phyloP scores from a whole-genome alignment of 2,329 filamentous ascomycete species.

The Exophiala sideris region DNA sequence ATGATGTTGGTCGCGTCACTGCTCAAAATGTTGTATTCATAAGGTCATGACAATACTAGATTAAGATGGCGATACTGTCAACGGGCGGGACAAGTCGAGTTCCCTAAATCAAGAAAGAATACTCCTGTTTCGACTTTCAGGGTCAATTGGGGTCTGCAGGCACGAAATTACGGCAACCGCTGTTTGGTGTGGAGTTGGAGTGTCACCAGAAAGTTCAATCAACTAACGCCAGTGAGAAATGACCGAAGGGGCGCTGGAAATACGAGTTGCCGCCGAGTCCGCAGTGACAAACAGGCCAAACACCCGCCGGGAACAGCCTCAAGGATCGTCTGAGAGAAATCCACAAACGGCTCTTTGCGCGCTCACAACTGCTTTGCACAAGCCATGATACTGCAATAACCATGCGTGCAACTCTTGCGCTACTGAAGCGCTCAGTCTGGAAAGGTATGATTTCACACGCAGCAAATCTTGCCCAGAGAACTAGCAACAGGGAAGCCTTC shows the following conservation, averaged over 20 bases:
- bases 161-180: constrained; percentile 5
- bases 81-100: not conserved
- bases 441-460: constrained; percentile 62
- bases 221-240: not conserved
- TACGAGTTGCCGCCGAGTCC: not conserved
- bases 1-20: not conserved
- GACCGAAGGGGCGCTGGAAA: not conserved
- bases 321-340: not conserved
- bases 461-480: not conserved
- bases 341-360: not conserved
- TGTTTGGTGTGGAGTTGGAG: not conserved
- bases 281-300: not conserved
- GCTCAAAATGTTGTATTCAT: constrained; percentile 3
- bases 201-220: not conserved
- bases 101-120: not conserved
- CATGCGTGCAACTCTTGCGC: constrained; percentile 67
- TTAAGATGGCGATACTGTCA: not conserved
- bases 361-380: not conserved
- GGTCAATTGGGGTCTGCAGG: not conserved
- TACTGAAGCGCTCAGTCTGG: constrained; percentile 77
- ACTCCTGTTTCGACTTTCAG: not conserved
- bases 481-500: not conserved
- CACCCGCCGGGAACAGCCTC: not conserved
- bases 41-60: constrained; percentile 15
- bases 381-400: constrained; percentile 20